Evolutionary conservation across 257 asterid genomes (phyloP).

Genomic region (Fraxinus anomala): DNA sequence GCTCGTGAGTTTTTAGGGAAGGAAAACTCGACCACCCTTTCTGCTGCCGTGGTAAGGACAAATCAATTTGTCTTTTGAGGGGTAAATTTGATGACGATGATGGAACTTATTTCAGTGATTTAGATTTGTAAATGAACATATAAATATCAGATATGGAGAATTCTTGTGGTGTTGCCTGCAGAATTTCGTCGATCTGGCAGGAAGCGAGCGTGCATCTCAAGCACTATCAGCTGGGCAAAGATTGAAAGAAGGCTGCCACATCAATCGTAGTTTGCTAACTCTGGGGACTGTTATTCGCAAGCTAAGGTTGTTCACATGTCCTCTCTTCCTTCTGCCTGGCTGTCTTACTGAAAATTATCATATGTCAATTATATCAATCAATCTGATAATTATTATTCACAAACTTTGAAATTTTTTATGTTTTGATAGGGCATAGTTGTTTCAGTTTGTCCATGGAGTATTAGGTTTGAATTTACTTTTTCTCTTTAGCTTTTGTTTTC

Average conservation of each 20-base stretch:
- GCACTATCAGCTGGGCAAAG: constrained; percentile 90
- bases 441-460: constrained; percentile 17
- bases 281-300: constrained; percentile 61
- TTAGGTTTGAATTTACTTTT: neutral
- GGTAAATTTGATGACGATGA: constrained; percentile 20
- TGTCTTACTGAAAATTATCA: constrained; percentile 9
- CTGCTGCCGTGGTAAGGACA: constrained; percentile 87
- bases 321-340: constrained; percentile 10
- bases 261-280: constrained; percentile 92
- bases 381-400: neutral
- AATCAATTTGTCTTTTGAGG: constrained; percentile 22
- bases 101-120: constrained; percentile 26
- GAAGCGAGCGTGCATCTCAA: constrained; percentile 99
- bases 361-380: neutral
- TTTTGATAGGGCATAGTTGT: constrained; percentile 8
- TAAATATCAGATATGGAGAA: constrained; percentile 4
- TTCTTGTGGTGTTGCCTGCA: constrained; percentile 41
- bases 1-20: constrained; percentile 95
- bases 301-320: constrained; percentile 41
- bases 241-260: constrained; percentile 99
- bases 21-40: constrained; percentile 91
- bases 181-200: constrained; percentile 99
- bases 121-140: constrained; percentile 10
- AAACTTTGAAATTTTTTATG: constrained; percentile 13
- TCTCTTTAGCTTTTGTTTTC: constrained; percentile 13